A percentile compares a stretch with the other conserved stretches of the same genome.
phyloP scores from a whole-genome alignment of 2,329 filamentous ascomycete genomes.

The Bertia moriformis region DNA sequence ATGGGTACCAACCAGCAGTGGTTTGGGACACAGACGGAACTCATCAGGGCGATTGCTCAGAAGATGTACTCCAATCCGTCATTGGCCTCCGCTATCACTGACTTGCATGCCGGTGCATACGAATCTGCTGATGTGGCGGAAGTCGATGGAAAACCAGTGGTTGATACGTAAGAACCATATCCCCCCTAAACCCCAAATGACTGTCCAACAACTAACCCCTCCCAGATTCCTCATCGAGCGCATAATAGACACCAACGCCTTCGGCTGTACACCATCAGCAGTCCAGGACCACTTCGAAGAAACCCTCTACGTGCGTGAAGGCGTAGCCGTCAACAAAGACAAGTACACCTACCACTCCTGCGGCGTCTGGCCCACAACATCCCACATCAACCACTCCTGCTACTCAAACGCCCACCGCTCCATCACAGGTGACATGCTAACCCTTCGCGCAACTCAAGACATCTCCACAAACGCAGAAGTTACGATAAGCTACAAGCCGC shows the following conservation, averaged over 20 bases:
- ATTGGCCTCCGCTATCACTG: conserved; percentile 13
- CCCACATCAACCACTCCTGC: conserved; percentile 38
- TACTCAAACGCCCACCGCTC: conserved; percentile 25
- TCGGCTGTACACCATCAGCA: no score
- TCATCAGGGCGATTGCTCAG: conserved; percentile 24
- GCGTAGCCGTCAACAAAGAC: no score
- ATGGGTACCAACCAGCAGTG: no score
- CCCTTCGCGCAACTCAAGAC: conserved; percentile 28
- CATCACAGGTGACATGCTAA: conserved; percentile 38
- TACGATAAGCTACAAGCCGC: conserved; percentile 19
- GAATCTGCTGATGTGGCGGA: conserved; percentile 8
- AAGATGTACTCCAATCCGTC: conserved; percentile 27
- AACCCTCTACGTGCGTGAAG: conserved; percentile 8
- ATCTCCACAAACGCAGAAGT: conserved; percentile 29
- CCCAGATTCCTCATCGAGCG: conserved; percentile 27
- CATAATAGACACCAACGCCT: conserved; percentile 26
- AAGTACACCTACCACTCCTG: conserved; percentile 13
- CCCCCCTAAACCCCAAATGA: not conserved
- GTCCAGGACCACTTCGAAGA: no score
- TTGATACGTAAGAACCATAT: conserved; percentile 24
- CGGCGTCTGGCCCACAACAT: conserved; percentile 31
- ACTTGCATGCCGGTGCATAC: conserved; percentile 25
- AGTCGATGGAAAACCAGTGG: conserved; percentile 20
- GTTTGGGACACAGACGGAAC: conserved; percentile 18
- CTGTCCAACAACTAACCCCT: not conserved